Evolutionary conservation across 805 yeast genomes (phyloP).

Genomic region (Candida nemodendra): DNA sequence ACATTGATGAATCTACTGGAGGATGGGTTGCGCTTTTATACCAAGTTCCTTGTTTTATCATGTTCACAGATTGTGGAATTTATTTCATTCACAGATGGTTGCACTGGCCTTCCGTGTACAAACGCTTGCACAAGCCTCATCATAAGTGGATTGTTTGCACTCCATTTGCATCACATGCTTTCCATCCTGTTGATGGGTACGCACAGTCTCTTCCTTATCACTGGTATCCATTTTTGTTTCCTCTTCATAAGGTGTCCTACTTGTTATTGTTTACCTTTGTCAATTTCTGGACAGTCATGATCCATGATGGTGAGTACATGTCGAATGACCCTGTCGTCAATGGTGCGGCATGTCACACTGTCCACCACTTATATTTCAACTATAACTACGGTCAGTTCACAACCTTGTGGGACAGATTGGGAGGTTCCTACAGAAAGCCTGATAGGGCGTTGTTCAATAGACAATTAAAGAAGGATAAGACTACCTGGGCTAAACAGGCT

Average conservation of each 20-base stretch:
- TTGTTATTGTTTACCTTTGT: conserved; percentile 83
- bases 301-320: conserved; percentile 95
- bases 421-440: conserved; percentile 90
- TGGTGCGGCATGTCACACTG: conserved; percentile 98
- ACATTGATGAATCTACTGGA: conserved; percentile 59
- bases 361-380: conserved; percentile 95
- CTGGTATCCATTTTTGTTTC: conserved; percentile 86
- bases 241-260: conserved; percentile 84
- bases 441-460: conserved; percentile 81
- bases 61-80: conserved; percentile 93
- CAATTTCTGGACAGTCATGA: conserved; percentile 97
- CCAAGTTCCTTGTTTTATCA: conserved; percentile 76
- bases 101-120: conserved; percentile 91
- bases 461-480: conserved; percentile 51
- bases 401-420: conserved; percentile 96
- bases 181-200: conserved; percentile 98
- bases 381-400: conserved; percentile 98
- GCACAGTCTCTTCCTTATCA: conserved; percentile 93
- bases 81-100: conserved; percentile 89
- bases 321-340: conserved; percentile 91
- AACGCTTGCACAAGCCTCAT: conserved; percentile 89
- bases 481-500: conserved; percentile 70
- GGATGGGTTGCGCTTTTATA: conserved; percentile 61
- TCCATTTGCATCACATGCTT: conserved; percentile 97
- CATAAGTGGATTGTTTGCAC: conserved; percentile 99